Base-by-base conservation (phyloP, 805 yeast genomes). In the Candida khao-thaluensis region DNA sequence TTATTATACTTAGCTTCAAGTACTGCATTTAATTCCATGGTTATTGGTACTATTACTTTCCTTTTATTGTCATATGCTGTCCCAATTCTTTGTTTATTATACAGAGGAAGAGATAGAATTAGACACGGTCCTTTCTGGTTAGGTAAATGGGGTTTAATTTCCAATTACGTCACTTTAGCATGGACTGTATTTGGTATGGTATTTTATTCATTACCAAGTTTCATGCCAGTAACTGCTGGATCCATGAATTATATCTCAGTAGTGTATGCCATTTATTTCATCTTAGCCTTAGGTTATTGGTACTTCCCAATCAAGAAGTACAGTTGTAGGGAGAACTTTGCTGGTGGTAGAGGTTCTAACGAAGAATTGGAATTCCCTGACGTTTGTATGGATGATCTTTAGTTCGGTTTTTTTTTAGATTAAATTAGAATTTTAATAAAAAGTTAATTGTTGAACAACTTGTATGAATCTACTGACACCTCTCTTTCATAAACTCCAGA, bases 401-500 rank as follows among this genome's bases (percentile, higher is more conserved):
- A 51, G 36, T 17, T 29, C n/a, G 24, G 7, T 8, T 7, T 8
- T 7, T 22, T 8, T 8, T 22, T 29, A 16, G 32, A 29, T 17
- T 16, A 17, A 29, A 22, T 22, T n/a, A 22, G 10, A 22, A 22
- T 7, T 22, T 22, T 22, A 22, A 11, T 7, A 25, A 25, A 25
- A 7, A 12, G 22, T 20, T 20, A 20, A 20, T 7, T 7, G 6
- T 20, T 20, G 22, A 7, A 25, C 6, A 25, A 25, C 15, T 11
- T 71, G 56, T 71, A 31, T 59, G 73, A 51, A 61, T 55, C 73
- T 52, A 48, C 76, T 71, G 76, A 71, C 76, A 71, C 76, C 73
- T 69, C 72, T 69, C 74, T 69, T 64, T 71, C 76, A 70, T 47
- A n/a, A 33, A 50, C 48, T 69, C 75, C 76, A 70, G 74, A 69